Conservation (phyloP, 1,284 basidiomycete species). For the Xanthoconium separans region DNA sequence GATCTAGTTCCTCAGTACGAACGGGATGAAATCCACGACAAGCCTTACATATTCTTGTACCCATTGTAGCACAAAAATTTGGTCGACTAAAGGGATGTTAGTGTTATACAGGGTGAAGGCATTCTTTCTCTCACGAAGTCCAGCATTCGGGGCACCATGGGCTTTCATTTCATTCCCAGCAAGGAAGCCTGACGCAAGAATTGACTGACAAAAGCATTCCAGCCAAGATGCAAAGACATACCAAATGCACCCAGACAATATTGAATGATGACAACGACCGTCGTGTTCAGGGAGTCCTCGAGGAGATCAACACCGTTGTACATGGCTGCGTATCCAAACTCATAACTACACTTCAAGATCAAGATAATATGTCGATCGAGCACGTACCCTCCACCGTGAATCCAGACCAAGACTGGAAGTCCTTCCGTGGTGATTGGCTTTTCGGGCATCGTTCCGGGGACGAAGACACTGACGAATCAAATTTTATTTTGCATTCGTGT, state of each 20-base stretch:
- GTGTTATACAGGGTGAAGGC: not conserved
- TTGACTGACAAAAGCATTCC: not conserved
- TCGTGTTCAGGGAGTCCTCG: slow-evolving; percentile 22
- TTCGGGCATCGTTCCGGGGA: slow-evolving; percentile 5
- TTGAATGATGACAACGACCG: slow-evolving; percentile 40
- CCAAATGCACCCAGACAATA: slow-evolving; percentile 46
- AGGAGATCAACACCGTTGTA: slow-evolving; percentile 20
- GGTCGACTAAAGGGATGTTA: slow-evolving; percentile 24
- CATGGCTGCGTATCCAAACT: slow-evolving; percentile 4
- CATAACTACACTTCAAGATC: slow-evolving; percentile 5
- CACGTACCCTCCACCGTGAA: slow-evolving; percentile 24
- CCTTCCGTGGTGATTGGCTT: not conserved
- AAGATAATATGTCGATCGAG: not conserved
- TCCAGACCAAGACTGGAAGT: slow-evolving; percentile 22
- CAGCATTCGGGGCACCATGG: slow-evolving; percentile 31
- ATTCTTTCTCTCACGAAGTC: slow-evolving; percentile 25
- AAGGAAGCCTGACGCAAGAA: slow-evolving; percentile 26
- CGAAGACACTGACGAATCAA: slow-evolving; percentile 12
- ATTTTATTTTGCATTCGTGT: not conserved
- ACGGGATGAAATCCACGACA: not conserved
- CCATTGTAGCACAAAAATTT: slow-evolving; percentile 32
- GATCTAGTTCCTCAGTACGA: slow-evolving; percentile 16
- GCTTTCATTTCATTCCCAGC: slow-evolving; percentile 26
- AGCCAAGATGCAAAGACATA: slow-evolving; percentile 8
- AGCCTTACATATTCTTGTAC: slow-evolving; percentile 28